Conservation (phyloP, 2,329 filamentous ascomycete genomes). For the Apiospora sp. region DNA sequence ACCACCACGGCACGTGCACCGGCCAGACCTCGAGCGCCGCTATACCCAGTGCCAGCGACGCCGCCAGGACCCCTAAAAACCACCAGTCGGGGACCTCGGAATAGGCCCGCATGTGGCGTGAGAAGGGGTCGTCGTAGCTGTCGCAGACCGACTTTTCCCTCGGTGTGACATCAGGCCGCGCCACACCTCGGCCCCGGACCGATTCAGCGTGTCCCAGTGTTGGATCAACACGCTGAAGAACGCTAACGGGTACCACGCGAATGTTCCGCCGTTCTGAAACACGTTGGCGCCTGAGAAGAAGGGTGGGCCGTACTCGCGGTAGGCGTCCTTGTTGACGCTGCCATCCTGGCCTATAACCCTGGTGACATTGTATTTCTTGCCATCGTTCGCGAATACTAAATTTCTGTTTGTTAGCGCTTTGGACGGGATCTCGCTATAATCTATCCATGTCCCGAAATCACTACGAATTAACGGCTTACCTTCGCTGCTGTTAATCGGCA, state of each 20-base stretch:
- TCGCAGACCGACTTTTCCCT: slow-evolving; percentile 44
- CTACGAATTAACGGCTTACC: no score
- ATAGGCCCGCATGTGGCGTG: slow-evolving; percentile 62
- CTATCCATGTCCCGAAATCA: no score
- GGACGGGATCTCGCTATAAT: no score
- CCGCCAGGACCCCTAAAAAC: slow-evolving; percentile 52
- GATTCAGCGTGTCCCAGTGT: slow-evolving; percentile 51
- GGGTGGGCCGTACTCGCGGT: slow-evolving; percentile 61
- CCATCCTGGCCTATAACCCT: slow-evolving; percentile 57
- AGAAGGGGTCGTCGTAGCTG: slow-evolving; percentile 55
- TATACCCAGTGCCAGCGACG: slow-evolving; percentile 54
- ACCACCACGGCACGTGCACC: slow-evolving; percentile 58
- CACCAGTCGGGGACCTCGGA: slow-evolving; percentile 62
- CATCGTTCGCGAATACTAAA: slow-evolving; percentile 65
- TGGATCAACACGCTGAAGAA: slow-evolving; percentile 54
- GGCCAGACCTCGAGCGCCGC: slow-evolving; percentile 57
- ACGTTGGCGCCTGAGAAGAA: slow-evolving; percentile 58
- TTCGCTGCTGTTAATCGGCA: slow-evolving; percentile 63
- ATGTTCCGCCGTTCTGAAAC: slow-evolving; percentile 43
- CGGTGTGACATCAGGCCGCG: slow-evolving; percentile 50
- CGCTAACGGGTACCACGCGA: slow-evolving; percentile 61
- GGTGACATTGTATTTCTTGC: slow-evolving; percentile 56
- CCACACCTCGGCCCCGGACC: slow-evolving; percentile 56
- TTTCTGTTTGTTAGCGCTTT: neutral
- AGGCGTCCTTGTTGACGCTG: slow-evolving; percentile 59